Percentiles rank a stretch among this genome's conserved stretches.
Conservation (phyloP, 371 early-diverging fungal genomes). For the Mortierella polycephala region DNA sequence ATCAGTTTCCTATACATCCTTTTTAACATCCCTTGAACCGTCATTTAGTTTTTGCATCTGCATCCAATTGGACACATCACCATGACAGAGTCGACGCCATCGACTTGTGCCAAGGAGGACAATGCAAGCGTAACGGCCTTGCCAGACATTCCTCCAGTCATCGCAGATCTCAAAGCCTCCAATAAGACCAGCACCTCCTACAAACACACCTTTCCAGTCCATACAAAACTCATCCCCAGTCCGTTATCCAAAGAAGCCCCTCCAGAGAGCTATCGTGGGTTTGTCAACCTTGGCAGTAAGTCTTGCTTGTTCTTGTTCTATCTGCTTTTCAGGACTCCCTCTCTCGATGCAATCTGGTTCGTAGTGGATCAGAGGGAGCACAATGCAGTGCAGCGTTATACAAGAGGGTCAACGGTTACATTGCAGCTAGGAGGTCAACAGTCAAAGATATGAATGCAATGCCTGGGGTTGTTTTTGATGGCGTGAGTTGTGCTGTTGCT, state of each 20-base stretch:
- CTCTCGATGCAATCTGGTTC: not conserved
- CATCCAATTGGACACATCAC: not conserved
- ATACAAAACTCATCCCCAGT: slow-evolving; percentile 68
- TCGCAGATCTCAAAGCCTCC: slow-evolving; percentile 16
- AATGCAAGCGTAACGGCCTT: slow-evolving; percentile 4
- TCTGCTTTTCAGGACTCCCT: not conserved
- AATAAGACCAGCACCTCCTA: slow-evolving; percentile 39
- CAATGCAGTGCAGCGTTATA: not conserved
- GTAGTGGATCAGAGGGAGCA: not conserved
- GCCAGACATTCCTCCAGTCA: slow-evolving; percentile 15
- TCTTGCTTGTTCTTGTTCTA: not conserved
- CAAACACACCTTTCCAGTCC: slow-evolving; percentile 73
- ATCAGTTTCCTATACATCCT: too few relatives aligned
- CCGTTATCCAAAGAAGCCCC: slow-evolving; percentile 81
- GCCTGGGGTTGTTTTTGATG: too few relatives aligned
- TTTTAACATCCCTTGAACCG: too few relatives aligned
- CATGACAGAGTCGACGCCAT: slow-evolving; percentile 19
- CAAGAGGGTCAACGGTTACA: too few relatives aligned
- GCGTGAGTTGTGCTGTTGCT: too few relatives aligned
- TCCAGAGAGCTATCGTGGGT: slow-evolving; percentile 79
- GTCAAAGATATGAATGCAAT: too few relatives aligned
- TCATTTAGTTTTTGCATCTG: too few relatives aligned
- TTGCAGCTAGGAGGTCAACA: not conserved
- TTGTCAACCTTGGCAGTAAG: slow-evolving; percentile 74
- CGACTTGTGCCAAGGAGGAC: slow-evolving; percentile 1